Evolutionary conservation across 2,329 filamentous ascomycete genomes (phyloP), one percentile per base, ranked within the genome.

Genomic region (Cytospora leucostoma): DNA sequence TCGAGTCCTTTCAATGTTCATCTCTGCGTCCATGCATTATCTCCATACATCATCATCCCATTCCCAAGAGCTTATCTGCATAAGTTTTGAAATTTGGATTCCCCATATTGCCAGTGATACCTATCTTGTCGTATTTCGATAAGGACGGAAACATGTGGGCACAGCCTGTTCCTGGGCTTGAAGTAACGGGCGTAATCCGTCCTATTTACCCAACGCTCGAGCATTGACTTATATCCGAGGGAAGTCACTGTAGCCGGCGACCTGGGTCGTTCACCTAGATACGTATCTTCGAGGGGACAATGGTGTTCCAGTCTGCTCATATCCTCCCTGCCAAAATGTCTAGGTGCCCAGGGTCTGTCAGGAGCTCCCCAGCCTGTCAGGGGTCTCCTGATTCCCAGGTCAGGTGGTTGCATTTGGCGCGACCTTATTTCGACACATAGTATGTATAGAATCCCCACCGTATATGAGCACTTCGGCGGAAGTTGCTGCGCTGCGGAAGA

Each of bases 341-440:
- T 38, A 61, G 52, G 34, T n/a, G 21, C 32, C 6, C 33, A 7
- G 40, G 55, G 15, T 34, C 55, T 35, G 8, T 34, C 34, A 19
- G 59, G 49, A 33, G 51, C 47, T 49, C 58, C 27, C 27, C 27
- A 47, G 15, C 34, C 55, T 35, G 8, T 34, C 34, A 19, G 59
- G 49, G 32, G 51, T 53, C 54, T 62, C 27, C 27, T 59, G 50
- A 38, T 59, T 59, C 44, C 27, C 54, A 33, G n/a, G 55, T 61
- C 60, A 65, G 38, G 61, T 27, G 47, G 50, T 37, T 44, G 21
- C 27, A 1, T 1, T 19, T 10, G 44, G 44, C n/a, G 7, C n/a
- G n/a, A 47, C 21, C 44, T 47, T 21, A 47, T 21, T 7, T 21
- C 12, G 44, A 47, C n/a, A 47, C 44, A 47, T n/a, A 21, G 21